A percentile compares a stretch with the other conserved stretches of the same genome.
phyloP scores from a whole-genome alignment of 179 eudicot genomes.

The Nepenthes alata region DNA sequence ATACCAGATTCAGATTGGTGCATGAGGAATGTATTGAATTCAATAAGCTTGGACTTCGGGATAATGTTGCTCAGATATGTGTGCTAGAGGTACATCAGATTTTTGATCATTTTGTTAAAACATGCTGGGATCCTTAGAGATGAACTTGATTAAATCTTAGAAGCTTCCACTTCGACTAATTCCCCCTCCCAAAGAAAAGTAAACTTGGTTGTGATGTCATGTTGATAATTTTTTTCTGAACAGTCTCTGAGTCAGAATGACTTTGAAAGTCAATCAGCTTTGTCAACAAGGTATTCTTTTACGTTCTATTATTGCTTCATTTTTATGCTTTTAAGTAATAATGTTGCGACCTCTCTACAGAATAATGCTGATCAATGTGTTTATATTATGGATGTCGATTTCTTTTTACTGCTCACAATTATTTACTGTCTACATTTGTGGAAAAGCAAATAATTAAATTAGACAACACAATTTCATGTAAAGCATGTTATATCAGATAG shows the following conservation, averaged over 20 bases:
- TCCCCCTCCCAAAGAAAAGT: too few species aligned
- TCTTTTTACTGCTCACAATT: too few species aligned
- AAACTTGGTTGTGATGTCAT: constrained; percentile 1
- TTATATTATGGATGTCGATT: too few species aligned
- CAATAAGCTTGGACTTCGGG: constrained; percentile 75
- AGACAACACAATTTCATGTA: too few species aligned
- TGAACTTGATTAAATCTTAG: too few species aligned
- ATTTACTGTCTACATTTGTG: too few species aligned
- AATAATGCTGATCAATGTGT: not conserved
- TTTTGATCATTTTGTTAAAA: not conserved
- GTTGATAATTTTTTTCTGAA: constrained; percentile 8
- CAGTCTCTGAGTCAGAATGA: constrained; percentile 40
- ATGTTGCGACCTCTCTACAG: not conserved
- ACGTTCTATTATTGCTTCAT: not conserved
- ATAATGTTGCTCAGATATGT: constrained; percentile 97
- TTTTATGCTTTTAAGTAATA: too few species aligned
- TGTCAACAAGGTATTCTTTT: constrained; percentile 32
- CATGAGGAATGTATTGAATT: constrained; percentile 80
- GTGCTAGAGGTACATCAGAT: constrained; percentile 66
- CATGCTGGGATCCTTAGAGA: too few species aligned
- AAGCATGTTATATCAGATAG: too few species aligned
- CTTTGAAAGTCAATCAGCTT: constrained; percentile 12
- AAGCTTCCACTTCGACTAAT: not conserved
- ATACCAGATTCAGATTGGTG: constrained; percentile 67
- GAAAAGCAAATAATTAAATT: too few species aligned